Conservation (phyloP, 1,139 yeast species). For the Diutina siamensis region DNA sequence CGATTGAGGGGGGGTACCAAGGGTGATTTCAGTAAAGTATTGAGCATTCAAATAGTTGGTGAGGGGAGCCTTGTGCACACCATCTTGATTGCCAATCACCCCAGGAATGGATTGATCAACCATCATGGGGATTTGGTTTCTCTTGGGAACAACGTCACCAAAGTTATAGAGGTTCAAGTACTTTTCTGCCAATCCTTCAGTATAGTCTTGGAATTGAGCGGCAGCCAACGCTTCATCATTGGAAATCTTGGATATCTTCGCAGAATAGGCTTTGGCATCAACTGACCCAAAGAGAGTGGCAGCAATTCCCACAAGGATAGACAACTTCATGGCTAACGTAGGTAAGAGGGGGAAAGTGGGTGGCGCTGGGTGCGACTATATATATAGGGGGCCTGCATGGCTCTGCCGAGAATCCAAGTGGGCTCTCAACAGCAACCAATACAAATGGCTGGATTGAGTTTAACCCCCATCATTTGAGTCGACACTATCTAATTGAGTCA, state of each 20-base stretch:
- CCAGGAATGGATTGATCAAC: slow-evolving; percentile 4
- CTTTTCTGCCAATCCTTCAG: slow-evolving; percentile 61
- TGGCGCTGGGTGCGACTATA: slow-evolving; percentile 3
- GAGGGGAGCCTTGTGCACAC: slow-evolving; percentile 51
- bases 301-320: slow-evolving; percentile 31
- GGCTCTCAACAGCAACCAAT: too few species aligned
- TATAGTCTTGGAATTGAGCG: slow-evolving; percentile 48
- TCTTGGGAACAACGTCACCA: slow-evolving; percentile 9
- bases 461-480: too few species aligned
- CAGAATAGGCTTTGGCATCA: slow-evolving; percentile 53
- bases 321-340: slow-evolving; percentile 8
- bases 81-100: neutral
- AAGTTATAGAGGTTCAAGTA: slow-evolving; percentile 32
- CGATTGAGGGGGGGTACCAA: slow-evolving; percentile 88
- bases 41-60: slow-evolving; percentile 92
- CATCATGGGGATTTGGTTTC: slow-evolving; percentile 24
- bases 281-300: slow-evolving; percentile 28
- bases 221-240: slow-evolving; percentile 51
- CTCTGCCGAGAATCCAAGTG: too few species aligned
- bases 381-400: neutral
- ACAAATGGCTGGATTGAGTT: too few species aligned
- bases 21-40: slow-evolving; percentile 76
- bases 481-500: too few species aligned
- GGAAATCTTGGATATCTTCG: slow-evolving; percentile 55
- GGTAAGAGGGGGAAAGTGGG: slow-evolving; percentile 3